A percentile compares a stretch with the other conserved stretches of the same genome.
These are phyloP conservation scores for Phyllosticta ampelicida DNA, from an alignment of 2,329 filamentous ascomycete genomes.

Conservation along the genomic window DNA sequence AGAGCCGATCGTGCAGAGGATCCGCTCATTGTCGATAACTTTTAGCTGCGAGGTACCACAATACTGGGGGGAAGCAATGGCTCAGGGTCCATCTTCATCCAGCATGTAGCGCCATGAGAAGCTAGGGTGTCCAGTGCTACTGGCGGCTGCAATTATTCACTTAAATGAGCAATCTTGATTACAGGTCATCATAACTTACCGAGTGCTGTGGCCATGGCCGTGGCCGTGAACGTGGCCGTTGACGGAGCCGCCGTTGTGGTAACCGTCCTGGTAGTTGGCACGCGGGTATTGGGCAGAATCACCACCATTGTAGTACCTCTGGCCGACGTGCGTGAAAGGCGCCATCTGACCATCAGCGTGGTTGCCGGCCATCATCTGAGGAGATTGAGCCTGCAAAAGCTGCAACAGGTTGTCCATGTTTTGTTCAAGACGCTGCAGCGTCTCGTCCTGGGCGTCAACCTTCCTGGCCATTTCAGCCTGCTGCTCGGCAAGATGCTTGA, in stretches of 20 bases:
- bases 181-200: neutral
- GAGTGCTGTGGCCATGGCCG: neutral
- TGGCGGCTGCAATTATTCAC: neutral
- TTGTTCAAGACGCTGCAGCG: constrained; percentile 15
- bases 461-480: constrained; percentile 15
- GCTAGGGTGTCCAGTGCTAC: neutral
- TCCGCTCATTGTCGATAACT: no score
- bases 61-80: no score
- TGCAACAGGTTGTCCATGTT: neutral
- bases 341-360: neutral
- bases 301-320: constrained; percentile 3
- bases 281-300: constrained; percentile 1
- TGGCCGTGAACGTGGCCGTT: neutral
- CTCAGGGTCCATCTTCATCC: no score
- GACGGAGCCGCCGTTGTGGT: neutral
- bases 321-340: constrained; percentile 1
- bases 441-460: constrained; percentile 20
- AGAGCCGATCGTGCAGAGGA: no score
- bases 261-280: neutral
- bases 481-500: constrained; percentile 20
- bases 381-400: neutral
- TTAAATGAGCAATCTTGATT: neutral
- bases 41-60: no score
- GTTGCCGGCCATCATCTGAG: neutral
- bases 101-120: no score